Conservation (phyloP, 495 filamentous ascomycete species). For the Neurospora sp. region DNA sequence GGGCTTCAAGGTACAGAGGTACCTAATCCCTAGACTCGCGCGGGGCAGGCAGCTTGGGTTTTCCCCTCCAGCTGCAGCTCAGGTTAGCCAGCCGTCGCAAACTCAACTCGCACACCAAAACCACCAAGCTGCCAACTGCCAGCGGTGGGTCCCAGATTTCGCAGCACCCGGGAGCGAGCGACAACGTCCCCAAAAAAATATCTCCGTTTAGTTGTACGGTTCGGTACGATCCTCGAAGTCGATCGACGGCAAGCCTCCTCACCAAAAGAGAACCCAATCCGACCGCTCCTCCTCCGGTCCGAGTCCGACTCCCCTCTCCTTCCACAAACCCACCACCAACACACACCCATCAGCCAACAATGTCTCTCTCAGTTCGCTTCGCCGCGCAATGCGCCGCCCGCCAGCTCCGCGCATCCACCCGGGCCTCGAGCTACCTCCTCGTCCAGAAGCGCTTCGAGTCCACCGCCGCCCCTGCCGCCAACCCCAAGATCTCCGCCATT, state of each 20-base stretch:
- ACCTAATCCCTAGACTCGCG: neutral
- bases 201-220: neutral
- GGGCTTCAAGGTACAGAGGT: neutral
- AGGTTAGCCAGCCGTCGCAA: neutral
- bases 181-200: neutral
- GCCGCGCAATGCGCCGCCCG: slow-evolving; percentile 51
- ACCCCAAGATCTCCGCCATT: slow-evolving; percentile 83
- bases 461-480: slow-evolving; percentile 53
- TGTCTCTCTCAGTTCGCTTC: slow-evolving; percentile 50
- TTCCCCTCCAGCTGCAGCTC: neutral
- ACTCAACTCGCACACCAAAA: neutral
- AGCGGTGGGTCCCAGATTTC: neutral
- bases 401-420: slow-evolving; percentile 36
- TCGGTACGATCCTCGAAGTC: neutral
- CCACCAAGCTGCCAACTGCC: neutral
- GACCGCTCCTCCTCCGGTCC: slow-evolving; percentile 1
- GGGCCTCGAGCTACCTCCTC: slow-evolving; percentile 30
- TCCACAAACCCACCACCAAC: neutral
- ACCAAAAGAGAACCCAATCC: slow-evolving; percentile 1
- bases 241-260: neutral
- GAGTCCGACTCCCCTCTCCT: neutral
- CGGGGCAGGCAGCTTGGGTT: neutral
- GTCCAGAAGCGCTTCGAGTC: slow-evolving; percentile 52
- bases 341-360: slow-evolving; percentile 18
- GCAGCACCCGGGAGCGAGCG: neutral